phyloP scores from a whole-genome alignment of 139 green algal species.

The Volvox africanus region DNA sequence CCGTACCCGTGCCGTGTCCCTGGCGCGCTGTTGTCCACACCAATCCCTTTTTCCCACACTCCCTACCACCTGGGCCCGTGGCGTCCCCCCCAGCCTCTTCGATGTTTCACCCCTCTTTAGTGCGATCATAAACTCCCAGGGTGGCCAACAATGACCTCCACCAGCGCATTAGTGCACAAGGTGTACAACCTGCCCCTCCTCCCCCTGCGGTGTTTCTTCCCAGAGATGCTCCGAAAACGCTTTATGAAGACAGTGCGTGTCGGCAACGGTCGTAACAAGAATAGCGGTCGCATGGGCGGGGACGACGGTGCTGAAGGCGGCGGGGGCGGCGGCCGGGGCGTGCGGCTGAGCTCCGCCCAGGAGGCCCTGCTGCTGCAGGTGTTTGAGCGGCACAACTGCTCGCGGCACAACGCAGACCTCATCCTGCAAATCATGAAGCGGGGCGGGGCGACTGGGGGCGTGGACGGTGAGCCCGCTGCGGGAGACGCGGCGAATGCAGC shows the following conservation, averaged over 20 bases:
- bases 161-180: too few species aligned
- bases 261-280: conserved; percentile 42
- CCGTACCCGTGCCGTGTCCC: too few species aligned
- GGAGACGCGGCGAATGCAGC: not conserved
- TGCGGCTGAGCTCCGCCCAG: conserved; percentile 26
- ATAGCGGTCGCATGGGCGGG: not conserved
- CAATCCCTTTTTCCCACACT: too few species aligned
- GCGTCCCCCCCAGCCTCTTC: too few species aligned
- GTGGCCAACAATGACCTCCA: too few species aligned
- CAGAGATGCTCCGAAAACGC: conserved; percentile 49
- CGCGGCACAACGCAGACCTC: conserved; percentile 42
- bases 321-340: not conserved
- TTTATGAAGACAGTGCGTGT: conserved; percentile 35
- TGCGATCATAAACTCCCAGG: too few species aligned
- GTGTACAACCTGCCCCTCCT: not conserved
- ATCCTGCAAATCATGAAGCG: conserved; percentile 31
- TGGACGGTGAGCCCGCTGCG: not conserved
- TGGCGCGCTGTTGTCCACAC: not conserved
- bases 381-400: conserved; percentile 61
- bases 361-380: conserved; percentile 10
- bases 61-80: too few species aligned
- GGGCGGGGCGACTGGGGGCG: not conserved
- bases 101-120: too few species aligned
- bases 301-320: not conserved
- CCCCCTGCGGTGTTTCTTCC: too few species aligned